These are phyloP conservation scores for Astragalus glycyphyllos DNA, from an alignment of 306 rosid genomes.

Conservation along the genomic window DNA sequence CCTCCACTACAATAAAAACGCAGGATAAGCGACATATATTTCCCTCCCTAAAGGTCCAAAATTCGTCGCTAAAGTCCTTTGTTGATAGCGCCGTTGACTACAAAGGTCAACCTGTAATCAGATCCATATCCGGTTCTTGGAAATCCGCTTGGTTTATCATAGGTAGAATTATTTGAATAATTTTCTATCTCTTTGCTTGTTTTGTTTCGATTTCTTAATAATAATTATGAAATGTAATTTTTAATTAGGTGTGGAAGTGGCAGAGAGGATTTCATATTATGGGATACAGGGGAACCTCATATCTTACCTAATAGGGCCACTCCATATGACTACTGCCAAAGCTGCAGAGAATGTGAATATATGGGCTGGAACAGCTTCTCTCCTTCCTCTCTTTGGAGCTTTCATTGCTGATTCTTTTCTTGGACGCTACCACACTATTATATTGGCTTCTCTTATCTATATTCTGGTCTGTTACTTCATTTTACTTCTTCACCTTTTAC, in stretches of 20 bases:
- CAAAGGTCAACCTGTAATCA: constrained; percentile 40
- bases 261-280: constrained; percentile 58
- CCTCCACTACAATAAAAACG: too few species aligned
- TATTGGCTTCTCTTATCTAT: constrained; percentile 56
- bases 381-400: constrained; percentile 61
- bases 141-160: constrained; percentile 53
- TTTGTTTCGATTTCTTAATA: too few species aligned
- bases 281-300: constrained; percentile 59
- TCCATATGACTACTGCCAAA: constrained; percentile 53
- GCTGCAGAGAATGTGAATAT: constrained; percentile 61
- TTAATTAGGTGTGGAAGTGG: constrained; percentile 51
- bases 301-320: constrained; percentile 54
- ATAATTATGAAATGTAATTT: too few species aligned
- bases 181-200: too few species aligned
- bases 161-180: not conserved
- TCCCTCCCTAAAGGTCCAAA: too few species aligned
- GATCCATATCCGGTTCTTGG: constrained; percentile 58
- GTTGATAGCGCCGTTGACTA: constrained; percentile 48
- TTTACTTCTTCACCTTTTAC: not conserved
- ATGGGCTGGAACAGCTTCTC: constrained; percentile 59
- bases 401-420: constrained; percentile 59
- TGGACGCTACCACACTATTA: constrained; percentile 62
- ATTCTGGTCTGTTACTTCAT: constrained; percentile 43
- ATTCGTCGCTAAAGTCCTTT: too few species aligned
- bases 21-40: too few species aligned